Percentiles rank a stretch among this genome's conserved stretches.
phyloP scores from a whole-genome alignment of 495 filamentous ascomycete genomes.

The Beverwykella pulmonaria region DNA sequence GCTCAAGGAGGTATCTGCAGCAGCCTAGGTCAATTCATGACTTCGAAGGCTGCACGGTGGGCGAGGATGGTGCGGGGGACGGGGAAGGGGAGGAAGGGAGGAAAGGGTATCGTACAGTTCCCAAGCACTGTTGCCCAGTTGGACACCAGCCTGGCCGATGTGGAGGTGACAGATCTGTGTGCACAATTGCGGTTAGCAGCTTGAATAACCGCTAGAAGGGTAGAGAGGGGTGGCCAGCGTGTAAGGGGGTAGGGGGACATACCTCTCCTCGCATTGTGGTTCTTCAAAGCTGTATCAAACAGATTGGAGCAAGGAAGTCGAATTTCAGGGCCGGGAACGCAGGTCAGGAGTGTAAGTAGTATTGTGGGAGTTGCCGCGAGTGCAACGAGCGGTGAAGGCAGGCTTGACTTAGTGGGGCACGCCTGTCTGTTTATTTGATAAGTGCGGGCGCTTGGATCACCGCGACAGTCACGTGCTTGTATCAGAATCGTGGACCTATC shows the following conservation, averaged over 20 bases:
- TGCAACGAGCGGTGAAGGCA: conserved; percentile 28
- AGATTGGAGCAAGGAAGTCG: conserved; percentile 6
- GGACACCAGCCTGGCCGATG: conserved; percentile 88
- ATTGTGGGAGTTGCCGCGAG: conserved; percentile 8
- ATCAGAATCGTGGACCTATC: not conserved
- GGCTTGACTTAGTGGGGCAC: conserved; percentile 10
- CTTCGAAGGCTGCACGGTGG: not conserved
- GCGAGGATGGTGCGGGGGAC: not conserved
- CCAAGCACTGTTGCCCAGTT: conserved; percentile 94
- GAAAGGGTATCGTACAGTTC: conserved; percentile 70
- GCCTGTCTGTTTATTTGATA: conserved; percentile 24
- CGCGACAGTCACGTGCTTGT: not conserved
- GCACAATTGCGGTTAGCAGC: conserved; percentile 24
- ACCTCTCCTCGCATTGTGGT: conserved; percentile 39
- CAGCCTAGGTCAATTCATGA: conserved; percentile 14
- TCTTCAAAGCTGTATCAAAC: conserved; percentile 30
- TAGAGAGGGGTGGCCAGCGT: not conserved
- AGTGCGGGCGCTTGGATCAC: conserved; percentile 3
- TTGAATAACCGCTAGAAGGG: conserved; percentile 6
- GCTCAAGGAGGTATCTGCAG: conserved; percentile 82
- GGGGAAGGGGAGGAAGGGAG: not conserved
- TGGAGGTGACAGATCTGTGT: conserved; percentile 82
- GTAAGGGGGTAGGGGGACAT: conserved; percentile 5
- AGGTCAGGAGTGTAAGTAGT: not conserved
- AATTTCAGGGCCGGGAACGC: not conserved